Evolutionary conservation across 805 yeast genomes (phyloP), one percentile per base, ranked within the genome.

Genomic region (Saccharomyces kudriavzevii): DNA sequence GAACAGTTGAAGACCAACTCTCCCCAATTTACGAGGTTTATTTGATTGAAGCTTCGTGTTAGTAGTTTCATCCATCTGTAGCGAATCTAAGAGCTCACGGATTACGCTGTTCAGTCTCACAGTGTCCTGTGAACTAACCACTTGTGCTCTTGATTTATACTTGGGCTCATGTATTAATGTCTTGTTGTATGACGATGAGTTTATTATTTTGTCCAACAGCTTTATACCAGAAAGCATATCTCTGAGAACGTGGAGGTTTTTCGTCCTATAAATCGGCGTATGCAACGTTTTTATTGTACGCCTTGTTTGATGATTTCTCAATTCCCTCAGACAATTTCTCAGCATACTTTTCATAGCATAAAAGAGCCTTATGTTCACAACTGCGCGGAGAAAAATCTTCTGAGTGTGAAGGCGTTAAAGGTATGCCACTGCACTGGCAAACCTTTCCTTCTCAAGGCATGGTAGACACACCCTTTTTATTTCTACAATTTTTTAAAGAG

Each of bases 1-100:
- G 49, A 66, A 67, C 17, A 67, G 47, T 40, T 64, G 65, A 24
- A 66, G 51, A 3, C 67, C 68, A 48, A 66, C 59, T 30, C 58
- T 60, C 5, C 65, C 62, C 50, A 66, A 48, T 27, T 61, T 65
- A 14, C 49, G 46, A 55, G 52, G 50, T 58, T 52, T 10, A 22
- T 40, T 25, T 51, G 52, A 31, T 11, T 43, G 48, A 11, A 47
- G 48, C 24, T 47, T 49, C 24, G 43, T 35, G 22, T 35, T 35
- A 3, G 11, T 52, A 17, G 59, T 60, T 49, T 63, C 61, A 25
- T 57, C 53, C 45, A 55, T 22, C 45, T 64, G 63, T n/a, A 60
- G 35, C 9, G 60, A 49, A n/a, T 59, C 62, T 27, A 59, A 28
- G 26, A 57, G 54, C 28, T 64, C 65, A 43, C 59, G 52, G 2